Evolutionary conservation across 106 monocot species (phyloP), one percentile per base, ranked within the genome.

Genomic region (Phalaenopsis equestris): DNA sequence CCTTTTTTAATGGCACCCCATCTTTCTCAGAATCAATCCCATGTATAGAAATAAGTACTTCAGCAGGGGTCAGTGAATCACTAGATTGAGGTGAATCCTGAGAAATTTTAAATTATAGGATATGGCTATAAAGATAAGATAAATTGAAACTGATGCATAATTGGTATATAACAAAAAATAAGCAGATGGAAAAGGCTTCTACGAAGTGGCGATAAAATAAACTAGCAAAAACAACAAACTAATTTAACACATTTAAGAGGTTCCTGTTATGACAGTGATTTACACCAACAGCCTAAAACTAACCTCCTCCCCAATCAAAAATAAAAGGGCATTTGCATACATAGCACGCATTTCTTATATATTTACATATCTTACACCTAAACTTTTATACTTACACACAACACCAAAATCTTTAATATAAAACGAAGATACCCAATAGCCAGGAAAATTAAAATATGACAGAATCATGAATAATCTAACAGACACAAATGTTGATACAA

Each of bases 31-130:
- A 89, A 87, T 94, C 92, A 82, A 98, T 88, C 12, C 80, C 89
- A 89, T 98, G 98, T 72, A 98, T 92, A 56, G 98, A 90, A 86
- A 94, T 98, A 56, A 98, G 89, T 52, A 94, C 81, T 85, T 94
- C 98, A 80, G 92, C 85, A 43, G 94, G 89, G 58, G 88, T 83
- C 45, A 98, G 84, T 65, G 81, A 78, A 75, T 88, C 84, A 55
- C 78, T 81, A 84, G 73, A 81, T 21, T 90, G 87, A 9, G 92
- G 75, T 82, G 83, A 86, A 8, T 80, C 92, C 98, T 97, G 72
- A 12, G 2, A 75, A 80, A 70, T 10, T 30, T 10, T 23, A 48
- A 41, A 42, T 8, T 45, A 41, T 64, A 47, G 45, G 4, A 30
- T 67, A 84, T 75, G 14, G 48, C 9, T 75, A 72, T 10, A 76